phyloP scores from a whole-genome alignment of 257 asterid species.

The Solanum peruvianum region DNA sequence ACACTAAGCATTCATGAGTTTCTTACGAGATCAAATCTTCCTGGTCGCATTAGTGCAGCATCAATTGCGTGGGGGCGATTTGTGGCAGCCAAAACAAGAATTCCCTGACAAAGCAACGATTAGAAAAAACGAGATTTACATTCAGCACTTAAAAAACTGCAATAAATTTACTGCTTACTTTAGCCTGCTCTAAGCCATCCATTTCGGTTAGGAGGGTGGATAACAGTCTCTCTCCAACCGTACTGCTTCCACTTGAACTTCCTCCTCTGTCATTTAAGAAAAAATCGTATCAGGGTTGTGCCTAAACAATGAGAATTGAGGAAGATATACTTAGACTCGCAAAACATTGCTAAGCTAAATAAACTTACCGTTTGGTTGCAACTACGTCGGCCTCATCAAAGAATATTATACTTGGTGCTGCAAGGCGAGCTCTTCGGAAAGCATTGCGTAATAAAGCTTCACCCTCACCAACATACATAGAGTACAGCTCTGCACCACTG shows the following conservation, averaged over 20 bases:
- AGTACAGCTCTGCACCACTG: conserved; percentile 90
- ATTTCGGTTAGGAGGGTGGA: conserved; percentile 92
- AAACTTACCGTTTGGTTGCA: conserved; percentile 67
- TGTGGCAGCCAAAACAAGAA: conserved; percentile 96
- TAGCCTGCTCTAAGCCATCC: conserved; percentile 95
- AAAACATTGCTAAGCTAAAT: neutral
- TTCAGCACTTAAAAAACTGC: neutral
- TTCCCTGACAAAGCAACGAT: conserved; percentile 43
- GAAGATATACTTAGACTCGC: neutral
- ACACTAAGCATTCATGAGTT: neutral
- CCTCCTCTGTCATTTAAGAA: conserved; percentile 58
- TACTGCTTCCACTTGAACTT: conserved; percentile 52
- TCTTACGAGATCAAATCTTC: conserved; percentile 87
- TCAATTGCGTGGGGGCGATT: conserved; percentile 89
- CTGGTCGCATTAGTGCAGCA: conserved; percentile 91
- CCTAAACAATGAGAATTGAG: neutral
- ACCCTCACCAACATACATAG: conserved; percentile 98
- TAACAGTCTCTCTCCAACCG: conserved; percentile 83
- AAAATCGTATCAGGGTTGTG: neutral
- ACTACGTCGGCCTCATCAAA: conserved; percentile 92
- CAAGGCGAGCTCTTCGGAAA: conserved; percentile 87
- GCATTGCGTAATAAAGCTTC: conserved; percentile 86
- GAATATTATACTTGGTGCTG: conserved; percentile 92
- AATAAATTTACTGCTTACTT: conserved; percentile 24
- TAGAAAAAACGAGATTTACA: neutral